Base-by-base conservation (phyloP, 768 basidiomycete genomes). In the Leccinum olivaceopallidum region DNA sequence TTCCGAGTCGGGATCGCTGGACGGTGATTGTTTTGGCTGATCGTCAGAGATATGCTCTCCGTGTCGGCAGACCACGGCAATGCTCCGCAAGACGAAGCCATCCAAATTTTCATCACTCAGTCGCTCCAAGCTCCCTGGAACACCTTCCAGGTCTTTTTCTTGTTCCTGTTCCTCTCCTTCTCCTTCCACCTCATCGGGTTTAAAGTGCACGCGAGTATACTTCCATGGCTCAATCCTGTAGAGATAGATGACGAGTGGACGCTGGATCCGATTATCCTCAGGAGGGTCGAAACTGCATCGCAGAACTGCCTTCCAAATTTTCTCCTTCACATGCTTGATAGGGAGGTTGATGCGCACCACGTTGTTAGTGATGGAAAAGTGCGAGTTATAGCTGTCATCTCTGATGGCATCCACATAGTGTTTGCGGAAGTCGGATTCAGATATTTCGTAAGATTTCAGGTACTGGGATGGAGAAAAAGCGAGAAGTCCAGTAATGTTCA, bases 231-330 rank as follows among this genome's bases (percentile, higher is more conserved):
- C 32, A 16, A 58, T 56, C n/a, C 55, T 53, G 49, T 67, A 39
- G 8, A 71, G 68, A 56, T 72, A 71, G 55, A 72, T 65, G 3
- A 62, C 51, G 5, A 71, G 66, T 10, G 69, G 69, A 16, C 66
- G 60, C 16, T 70, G 69, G 4, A 39, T 22, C 20, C 58, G 36
- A 10, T 58, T 56, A 3, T 22, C 53, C 2, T 26, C 55, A 0
- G 66, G 66, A 47, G 60, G 62, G 2, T 68, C 61, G 8, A 70
- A 62, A 26, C 70, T 71, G 22, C 69, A 71, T 0, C 69, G 59
- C 13, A 71, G n/a, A n/a, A 70, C 53, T 6, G 62, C 70, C 39
- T 69, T 68, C 55, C 59, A 72, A 5, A 68, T 52, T 13, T 53
- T 57, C 1, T 49, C 66, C 5, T 30, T 24, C n/a, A 66, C 1